phyloP scores from a whole-genome alignment of 805 yeast species.

The Barnettozyma pratensis region DNA sequence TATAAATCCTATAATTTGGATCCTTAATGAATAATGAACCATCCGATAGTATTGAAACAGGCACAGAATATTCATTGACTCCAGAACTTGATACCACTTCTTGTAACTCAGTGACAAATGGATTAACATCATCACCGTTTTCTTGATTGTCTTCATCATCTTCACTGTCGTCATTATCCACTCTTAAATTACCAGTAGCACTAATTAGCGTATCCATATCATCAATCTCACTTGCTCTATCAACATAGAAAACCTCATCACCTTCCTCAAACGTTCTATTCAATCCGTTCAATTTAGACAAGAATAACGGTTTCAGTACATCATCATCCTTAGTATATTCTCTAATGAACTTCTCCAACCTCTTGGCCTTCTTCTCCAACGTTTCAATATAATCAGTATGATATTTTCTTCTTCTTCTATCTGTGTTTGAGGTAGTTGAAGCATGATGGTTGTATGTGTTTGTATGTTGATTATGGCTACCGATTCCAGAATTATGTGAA shows the following conservation, averaged over 20 bases:
- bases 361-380: conserved; percentile 22
- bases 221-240: not conserved
- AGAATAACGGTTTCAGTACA: conserved; percentile 6
- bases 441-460: no score
- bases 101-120: conserved; percentile 3
- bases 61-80: not conserved
- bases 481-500: no score
- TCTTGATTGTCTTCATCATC: not conserved
- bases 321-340: conserved; percentile 23
- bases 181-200: not conserved
- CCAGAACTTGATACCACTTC: conserved; percentile 1
- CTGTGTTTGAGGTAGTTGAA: conserved; percentile 6
- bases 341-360: conserved; percentile 19
- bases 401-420: conserved; percentile 29
- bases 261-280: not conserved
- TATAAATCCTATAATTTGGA: conserved; percentile 5
- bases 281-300: conserved; percentile 4
- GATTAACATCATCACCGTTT: not conserved
- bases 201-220: not conserved
- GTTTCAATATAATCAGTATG: conserved; percentile 29
- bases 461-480: no score
- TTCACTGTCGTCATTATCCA: not conserved
- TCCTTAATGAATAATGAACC: conserved; percentile 5
- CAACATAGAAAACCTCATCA: not conserved
- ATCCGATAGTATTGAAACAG: conserved; percentile 3